Conservation (phyloP, 176 grass and related monocot species). For the Stipa capillata region DNA sequence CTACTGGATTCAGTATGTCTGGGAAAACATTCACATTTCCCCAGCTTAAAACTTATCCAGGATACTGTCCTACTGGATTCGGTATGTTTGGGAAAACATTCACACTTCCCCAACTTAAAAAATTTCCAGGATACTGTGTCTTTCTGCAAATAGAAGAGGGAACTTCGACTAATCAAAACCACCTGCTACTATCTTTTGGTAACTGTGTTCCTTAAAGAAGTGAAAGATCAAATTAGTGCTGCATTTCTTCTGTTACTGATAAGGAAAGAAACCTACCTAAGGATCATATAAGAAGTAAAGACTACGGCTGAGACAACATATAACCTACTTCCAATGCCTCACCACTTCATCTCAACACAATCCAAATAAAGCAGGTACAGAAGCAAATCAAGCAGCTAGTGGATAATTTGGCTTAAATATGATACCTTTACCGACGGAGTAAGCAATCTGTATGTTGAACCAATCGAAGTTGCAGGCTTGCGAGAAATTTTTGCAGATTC, state of each 20-base stretch:
- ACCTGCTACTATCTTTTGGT: not conserved
- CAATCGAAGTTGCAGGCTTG: conserved; percentile 62
- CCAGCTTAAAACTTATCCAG: too few relatives aligned
- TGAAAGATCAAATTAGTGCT: not conserved
- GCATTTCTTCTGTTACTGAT: not conserved
- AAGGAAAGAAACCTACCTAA: not conserved
- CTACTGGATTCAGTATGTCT: not conserved
- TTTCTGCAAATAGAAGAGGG: not conserved
- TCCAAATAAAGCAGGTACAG: not conserved
- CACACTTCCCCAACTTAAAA: too few relatives aligned
- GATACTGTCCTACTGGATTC: too few relatives aligned
- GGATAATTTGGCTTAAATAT: not conserved
- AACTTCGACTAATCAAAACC: not conserved
- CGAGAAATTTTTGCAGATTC: conserved; percentile 58
- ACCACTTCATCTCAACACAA: not conserved
- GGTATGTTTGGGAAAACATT: too few relatives aligned
- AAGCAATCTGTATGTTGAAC: conserved; percentile 94
- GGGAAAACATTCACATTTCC: not conserved
- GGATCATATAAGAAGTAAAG: not conserved
- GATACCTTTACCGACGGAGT: conserved; percentile 90
- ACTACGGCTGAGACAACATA: not conserved
- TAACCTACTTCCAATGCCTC: not conserved
- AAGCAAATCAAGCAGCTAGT: not conserved
- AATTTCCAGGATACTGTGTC: not conserved
- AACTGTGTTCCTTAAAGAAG: not conserved